Base-by-base conservation (phyloP, 2,329 filamentous ascomycete species). In the Raffaelea deltoideospora region DNA sequence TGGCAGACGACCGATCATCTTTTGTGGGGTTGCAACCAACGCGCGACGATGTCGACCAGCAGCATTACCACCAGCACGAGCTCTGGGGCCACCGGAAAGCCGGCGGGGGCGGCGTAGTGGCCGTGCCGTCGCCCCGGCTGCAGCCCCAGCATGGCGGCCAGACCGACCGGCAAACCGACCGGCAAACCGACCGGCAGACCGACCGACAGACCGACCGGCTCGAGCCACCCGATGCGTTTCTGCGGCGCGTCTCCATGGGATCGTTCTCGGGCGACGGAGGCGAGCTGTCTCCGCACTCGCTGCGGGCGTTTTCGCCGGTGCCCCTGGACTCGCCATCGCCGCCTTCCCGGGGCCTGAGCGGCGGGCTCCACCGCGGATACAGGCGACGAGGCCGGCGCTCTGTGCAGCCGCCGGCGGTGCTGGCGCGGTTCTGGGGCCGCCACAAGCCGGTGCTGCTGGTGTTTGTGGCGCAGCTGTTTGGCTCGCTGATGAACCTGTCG, bases 401-500 rank as follows among this genome's bases (percentile, higher is more conserved):
- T 30, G 15, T 18, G 7, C 28, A 17, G 14, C 27, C 10, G 6
- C 28, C 28, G 8, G 20, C 26, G 2, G 18, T 27, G 4, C 13
- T 37, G 11, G 18, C 3, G 27, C 44, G 18, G 18, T 58, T 72
- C 44, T 85, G 79, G 78, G 44, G 56, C 5, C 59, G 63, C 37
- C 86, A 90, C 49, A 77, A 79, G 45, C 81, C 82, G 2, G 67
- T 87, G 17, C 61, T 79, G 18, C 63, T 86, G 31, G 82, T 94
- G 31, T 62, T 86, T 15, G 42, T 78, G 3, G 71, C 84, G 0
- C 85, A 93, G 55, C 61, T 90, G 26, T 94, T 94, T 47, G 84
- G 79, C 2, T 76, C 79, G 0, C 57, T 82, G 36, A 94, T 94
- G 87, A 92, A 90, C 53, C 72, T 92, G 10, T 75, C 76, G 29